Conservation (phyloP, 192 early-diverging fungal genomes). For the Backusella morwellensis region DNA sequence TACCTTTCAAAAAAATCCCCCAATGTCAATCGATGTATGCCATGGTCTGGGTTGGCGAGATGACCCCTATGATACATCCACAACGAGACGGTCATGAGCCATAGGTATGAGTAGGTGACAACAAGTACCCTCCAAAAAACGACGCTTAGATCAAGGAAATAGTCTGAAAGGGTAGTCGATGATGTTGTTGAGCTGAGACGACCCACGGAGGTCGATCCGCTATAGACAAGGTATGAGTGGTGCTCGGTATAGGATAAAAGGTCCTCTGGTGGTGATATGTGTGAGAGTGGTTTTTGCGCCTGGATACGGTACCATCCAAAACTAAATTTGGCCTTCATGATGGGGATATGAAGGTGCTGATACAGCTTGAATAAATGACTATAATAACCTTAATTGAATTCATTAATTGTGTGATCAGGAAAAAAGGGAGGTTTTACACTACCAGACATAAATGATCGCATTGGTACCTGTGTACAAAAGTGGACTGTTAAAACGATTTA, state of each 20-base stretch:
- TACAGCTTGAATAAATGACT: slow-evolving; percentile 26
- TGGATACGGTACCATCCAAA: slow-evolving; percentile 35
- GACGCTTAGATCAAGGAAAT: background rate
- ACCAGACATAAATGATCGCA: slow-evolving; percentile 40
- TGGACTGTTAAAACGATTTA: background rate
- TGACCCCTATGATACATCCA: slow-evolving; percentile 30
- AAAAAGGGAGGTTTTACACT: too few species aligned
- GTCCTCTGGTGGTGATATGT: background rate
- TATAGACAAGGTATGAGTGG: slow-evolving; percentile 26
- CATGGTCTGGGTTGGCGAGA: slow-evolving; percentile 18
- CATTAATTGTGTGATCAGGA: too few species aligned
- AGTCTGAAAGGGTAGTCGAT: background rate
- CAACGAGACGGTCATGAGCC: slow-evolving; percentile 17
- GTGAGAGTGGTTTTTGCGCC: background rate
- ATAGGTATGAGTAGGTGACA: slow-evolving; percentile 22
- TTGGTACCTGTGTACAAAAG: slow-evolving; percentile 21
- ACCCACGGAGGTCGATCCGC: slow-evolving; percentile 23
- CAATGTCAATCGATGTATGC: slow-evolving; percentile 20
- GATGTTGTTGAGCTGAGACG: background rate
- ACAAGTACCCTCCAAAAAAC: slow-evolving; percentile 10
- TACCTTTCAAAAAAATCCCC: slow-evolving; percentile 18
- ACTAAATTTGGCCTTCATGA: slow-evolving; percentile 29
- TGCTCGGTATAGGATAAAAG: slow-evolving; percentile 13
- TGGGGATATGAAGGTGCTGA: slow-evolving; percentile 18
- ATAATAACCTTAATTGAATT: slow-evolving; percentile 22